Evolutionary conservation across 73 alveolate genomes (phyloP), one percentile per base, ranked within the genome.

Genomic region (Effrenium voratum): DNA sequence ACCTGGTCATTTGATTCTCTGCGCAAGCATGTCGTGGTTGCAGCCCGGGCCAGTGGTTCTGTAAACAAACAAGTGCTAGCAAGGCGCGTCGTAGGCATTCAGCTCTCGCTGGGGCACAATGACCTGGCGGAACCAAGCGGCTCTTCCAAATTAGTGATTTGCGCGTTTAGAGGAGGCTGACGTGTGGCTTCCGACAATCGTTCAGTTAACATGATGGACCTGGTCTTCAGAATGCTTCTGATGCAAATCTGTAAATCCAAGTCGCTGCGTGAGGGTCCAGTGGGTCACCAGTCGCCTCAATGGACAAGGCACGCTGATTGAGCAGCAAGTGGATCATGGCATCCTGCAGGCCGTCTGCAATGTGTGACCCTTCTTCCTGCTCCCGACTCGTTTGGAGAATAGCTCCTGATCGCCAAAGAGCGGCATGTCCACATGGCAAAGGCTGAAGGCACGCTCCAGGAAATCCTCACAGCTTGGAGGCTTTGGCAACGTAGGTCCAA

Each of bases 261-360:
- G 72, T 10, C 3, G 81, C 94, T 3, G 97, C 97, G 47, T 90
- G 97, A 38, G 98, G 68, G 73, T 92, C 98, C 92, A 92, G 40
- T 36, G 98, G 68, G 47, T 92, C 98, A 36, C 98, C 92, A 12
- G 32, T 22, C 1, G 49, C 81, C 3, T 52, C 36, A 30, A 45
- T 1, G n/a, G 87, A 72, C 46, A 92, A 66, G 22, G 98, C 66
- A 38, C 91, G 91, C 50, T 91, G 73, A 66, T 92, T 92, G 41
- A 92, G 92, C 60, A 92, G 82, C 98, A 92, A 92, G 70, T 92
- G 92, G 50, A 92, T 92, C 98, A 92, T 92, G 81, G 98, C 98
- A 75, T 92, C 98, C 91, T 92, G 75, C 60, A 34, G 45, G 60
- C 32, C 6, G 40, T 36, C 66, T 19, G 66, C 19, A 13, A 66